phyloP scores from a whole-genome alignment of 192 early-diverging fungal species.

The Umbelopsis sp. region DNA sequence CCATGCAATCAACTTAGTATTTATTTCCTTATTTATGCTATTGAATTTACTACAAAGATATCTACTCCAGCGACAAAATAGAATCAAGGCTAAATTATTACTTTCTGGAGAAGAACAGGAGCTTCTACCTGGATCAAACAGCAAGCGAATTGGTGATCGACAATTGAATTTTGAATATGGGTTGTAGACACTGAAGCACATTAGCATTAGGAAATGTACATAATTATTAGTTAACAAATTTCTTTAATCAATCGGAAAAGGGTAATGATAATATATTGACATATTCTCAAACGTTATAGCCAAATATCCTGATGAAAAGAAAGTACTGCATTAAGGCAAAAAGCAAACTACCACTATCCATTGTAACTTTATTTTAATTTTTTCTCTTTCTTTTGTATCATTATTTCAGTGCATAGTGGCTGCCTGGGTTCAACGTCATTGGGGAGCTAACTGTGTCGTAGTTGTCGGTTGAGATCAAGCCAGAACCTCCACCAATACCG shows the following conservation, averaged over 20 bases:
- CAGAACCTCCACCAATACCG: conserved; percentile 2
- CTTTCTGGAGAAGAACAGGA: neutral
- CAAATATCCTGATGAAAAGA: no score
- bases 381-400: neutral
- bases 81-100: conserved; percentile 4
- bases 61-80: conserved; percentile 16
- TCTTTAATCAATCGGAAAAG: no score
- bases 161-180: conserved; percentile 17
- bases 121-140: neutral
- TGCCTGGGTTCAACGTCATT: neutral
- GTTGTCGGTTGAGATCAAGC: neutral
- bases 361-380: neutral
- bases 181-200: neutral
- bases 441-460: neutral
- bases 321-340: no score
- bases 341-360: no score
- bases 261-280: no score
- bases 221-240: no score
- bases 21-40: conserved; percentile 30
- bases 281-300: no score
- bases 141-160: neutral
- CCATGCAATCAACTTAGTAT: conserved; percentile 26
- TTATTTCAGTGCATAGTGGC: conserved; percentile 7
- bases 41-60: conserved; percentile 24
- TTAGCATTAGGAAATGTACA: no score